Evolutionary conservation across 176 grass and related monocot species (phyloP).

Genomic region (Aechmea fasciata): DNA sequence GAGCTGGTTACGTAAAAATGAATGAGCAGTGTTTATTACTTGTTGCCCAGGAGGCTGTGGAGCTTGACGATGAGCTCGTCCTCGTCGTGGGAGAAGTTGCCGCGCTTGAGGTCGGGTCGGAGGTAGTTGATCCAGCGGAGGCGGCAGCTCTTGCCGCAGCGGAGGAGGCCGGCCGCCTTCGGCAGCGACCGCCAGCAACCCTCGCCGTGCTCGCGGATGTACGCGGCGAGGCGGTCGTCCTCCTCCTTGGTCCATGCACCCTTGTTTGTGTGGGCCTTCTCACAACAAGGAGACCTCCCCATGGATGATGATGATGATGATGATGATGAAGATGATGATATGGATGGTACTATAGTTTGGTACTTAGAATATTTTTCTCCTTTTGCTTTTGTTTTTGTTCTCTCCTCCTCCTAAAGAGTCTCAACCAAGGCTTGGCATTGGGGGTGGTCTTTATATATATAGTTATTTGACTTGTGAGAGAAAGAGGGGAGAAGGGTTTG

Average conservation of each 20-base stretch:
- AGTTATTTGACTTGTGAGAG: too few species aligned
- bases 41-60: conserved; percentile 15
- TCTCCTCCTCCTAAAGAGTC: neutral
- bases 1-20: neutral
- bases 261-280: conserved; percentile 18
- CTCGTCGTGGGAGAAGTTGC: conserved; percentile 11
- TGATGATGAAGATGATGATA: too few species aligned
- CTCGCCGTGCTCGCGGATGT: conserved; percentile 12
- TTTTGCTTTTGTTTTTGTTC: neutral
- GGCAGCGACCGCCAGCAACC: conserved; percentile 16
- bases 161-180: conserved; percentile 8
- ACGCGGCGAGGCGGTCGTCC: conserved; percentile 8
- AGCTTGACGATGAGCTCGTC: conserved; percentile 20
- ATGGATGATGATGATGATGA: neutral
- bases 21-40: neutral
- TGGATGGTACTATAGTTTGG: neutral
- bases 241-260: conserved; percentile 24
- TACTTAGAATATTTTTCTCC: neutral
- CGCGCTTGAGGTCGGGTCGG: conserved; percentile 11
- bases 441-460: too few species aligned
- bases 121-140: conserved; percentile 22
- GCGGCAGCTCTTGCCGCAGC: conserved; percentile 21
- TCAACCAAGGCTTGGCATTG: neutral
- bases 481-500: too few species aligned
- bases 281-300: conserved; percentile 20